A percentile compares a stretch with the other conserved stretches of the same genome.
These are phyloP conservation scores for Alternaria triticina DNA, from an alignment of 2,329 filamentous ascomycete genomes.

Conservation along the genomic window DNA sequence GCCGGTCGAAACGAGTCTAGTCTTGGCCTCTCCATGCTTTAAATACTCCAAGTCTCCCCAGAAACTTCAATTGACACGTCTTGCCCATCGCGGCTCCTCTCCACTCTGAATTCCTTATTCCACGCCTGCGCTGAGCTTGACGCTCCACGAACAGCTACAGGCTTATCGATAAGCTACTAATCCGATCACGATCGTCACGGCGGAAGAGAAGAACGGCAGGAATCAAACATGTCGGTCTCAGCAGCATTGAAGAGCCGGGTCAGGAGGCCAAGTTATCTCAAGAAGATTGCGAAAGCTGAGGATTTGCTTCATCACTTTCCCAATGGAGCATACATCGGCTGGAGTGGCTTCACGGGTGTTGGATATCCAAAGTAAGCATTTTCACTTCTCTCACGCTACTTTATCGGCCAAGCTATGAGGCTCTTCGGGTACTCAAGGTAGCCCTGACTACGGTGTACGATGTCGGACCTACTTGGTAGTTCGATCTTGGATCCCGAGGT, in stretches of 20 bases:
- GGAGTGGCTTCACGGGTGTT: slow-evolving; percentile 90
- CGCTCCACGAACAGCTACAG: neutral
- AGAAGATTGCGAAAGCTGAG: slow-evolving; percentile 79
- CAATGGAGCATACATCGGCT: slow-evolving; percentile 84
- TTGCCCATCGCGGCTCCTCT: slow-evolving; percentile 14
- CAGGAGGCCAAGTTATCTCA: slow-evolving; percentile 76
- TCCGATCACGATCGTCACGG: neutral
- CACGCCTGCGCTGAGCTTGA: slow-evolving; percentile 1
- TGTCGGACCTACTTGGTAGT: slow-evolving; percentile 9
- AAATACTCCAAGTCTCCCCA: slow-evolving; percentile 13
- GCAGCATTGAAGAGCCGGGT: slow-evolving; percentile 78
- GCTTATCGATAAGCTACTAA: slow-evolving; percentile 17
- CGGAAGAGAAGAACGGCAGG: neutral
- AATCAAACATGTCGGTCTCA: slow-evolving; percentile 61
- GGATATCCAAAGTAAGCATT: slow-evolving; percentile 79
- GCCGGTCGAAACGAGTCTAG: slow-evolving; percentile 14
- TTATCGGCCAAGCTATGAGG: neutral
- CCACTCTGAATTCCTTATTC: slow-evolving; percentile 8
- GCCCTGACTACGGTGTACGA: neutral
- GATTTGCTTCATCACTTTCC: slow-evolving; percentile 83
- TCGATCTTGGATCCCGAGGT: slow-evolving; percentile 28
- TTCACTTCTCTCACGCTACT: neutral
- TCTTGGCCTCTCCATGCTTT: slow-evolving; percentile 9
- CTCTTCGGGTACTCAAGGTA: neutral
- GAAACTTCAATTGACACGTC: neutral